Evolutionary conservation across 2,329 filamentous ascomycete genomes (phyloP).

Genomic region (Rugonectria rugulosa): DNA sequence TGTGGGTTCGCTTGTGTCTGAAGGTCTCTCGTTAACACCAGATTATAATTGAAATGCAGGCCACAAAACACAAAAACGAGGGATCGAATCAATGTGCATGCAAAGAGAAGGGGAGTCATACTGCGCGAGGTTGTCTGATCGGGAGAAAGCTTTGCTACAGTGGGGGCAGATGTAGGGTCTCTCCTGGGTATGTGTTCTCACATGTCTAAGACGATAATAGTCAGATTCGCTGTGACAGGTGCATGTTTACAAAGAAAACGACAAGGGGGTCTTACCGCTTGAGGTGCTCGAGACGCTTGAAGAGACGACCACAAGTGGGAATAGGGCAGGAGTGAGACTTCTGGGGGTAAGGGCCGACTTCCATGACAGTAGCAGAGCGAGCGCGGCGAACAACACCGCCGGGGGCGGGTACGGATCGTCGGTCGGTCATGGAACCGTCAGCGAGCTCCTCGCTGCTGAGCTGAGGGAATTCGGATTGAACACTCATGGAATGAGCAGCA

Average conservation of each 20-base stretch:
- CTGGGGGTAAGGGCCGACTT: slow-evolving; percentile 93
- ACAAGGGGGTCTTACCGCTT: slow-evolving; percentile 79
- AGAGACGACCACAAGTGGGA: slow-evolving; percentile 93
- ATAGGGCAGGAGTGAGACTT: slow-evolving; percentile 99
- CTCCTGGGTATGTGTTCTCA: slow-evolving; percentile 99
- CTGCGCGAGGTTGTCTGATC: slow-evolving; percentile 99
- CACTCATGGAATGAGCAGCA: slow-evolving; percentile 72
- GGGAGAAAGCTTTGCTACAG: slow-evolving; percentile 98
- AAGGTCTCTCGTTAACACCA: slow-evolving; percentile 22
- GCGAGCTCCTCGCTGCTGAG: slow-evolving; percentile 69
- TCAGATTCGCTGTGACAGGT: slow-evolving; percentile 24
- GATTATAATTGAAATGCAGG: slow-evolving; percentile 23
- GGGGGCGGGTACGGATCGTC: slow-evolving; percentile 73
- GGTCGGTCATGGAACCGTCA: slow-evolving; percentile 54
- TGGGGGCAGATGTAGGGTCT: slow-evolving; percentile 96
- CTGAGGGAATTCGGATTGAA: slow-evolving; percentile 74
- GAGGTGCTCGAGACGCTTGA: slow-evolving; percentile 98
- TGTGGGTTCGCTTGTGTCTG: slow-evolving; percentile 84
- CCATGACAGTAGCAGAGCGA: slow-evolving; percentile 94
- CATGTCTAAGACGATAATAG: slow-evolving; percentile 75
- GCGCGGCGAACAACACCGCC: slow-evolving; percentile 86
- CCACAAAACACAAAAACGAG: neutral
- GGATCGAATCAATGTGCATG: too few species aligned
- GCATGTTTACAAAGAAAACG: slow-evolving; percentile 47
- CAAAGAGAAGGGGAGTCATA: slow-evolving; percentile 62